Evolutionary conservation across 495 filamentous ascomycete genomes (phyloP).

Genomic region (Hyaloscypha bicolor): DNA sequence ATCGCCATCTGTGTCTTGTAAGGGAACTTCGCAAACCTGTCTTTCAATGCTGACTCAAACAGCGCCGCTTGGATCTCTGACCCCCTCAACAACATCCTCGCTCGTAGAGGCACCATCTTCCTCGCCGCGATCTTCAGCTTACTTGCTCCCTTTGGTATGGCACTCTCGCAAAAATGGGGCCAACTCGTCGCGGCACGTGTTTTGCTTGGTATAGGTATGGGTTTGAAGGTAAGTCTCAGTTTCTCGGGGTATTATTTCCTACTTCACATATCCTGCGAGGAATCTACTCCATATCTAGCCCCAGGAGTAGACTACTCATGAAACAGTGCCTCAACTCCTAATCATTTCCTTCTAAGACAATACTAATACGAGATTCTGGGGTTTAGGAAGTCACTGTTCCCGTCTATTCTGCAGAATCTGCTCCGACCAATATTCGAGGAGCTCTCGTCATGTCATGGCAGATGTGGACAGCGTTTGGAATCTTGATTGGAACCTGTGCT

Average conservation of each 20-base stretch:
- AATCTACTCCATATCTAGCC: too few relatives aligned
- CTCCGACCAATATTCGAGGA: slow-evolving; percentile 62
- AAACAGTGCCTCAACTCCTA: too few relatives aligned
- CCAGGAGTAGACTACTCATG: too few relatives aligned
- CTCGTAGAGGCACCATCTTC: slow-evolving; percentile 71
- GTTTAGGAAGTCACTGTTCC: slow-evolving; percentile 55
- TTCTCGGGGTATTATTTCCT: too few relatives aligned
- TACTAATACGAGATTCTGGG: too few relatives aligned
- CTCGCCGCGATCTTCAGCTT: slow-evolving; percentile 45
- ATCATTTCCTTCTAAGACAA: too few relatives aligned
- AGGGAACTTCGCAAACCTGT: slow-evolving; percentile 35
- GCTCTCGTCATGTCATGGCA: slow-evolving; percentile 69
- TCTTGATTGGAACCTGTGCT: slow-evolving; percentile 59
- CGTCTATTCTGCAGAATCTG: slow-evolving; percentile 64
- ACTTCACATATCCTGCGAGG: slow-evolving; percentile 33
- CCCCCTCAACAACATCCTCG: slow-evolving; percentile 66
- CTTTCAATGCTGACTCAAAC: slow-evolving; percentile 1
- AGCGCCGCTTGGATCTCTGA: slow-evolving; percentile 62
- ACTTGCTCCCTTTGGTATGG: slow-evolving; percentile 59
- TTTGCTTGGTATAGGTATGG: slow-evolving; percentile 69
- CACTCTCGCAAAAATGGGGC: slow-evolving; percentile 57
- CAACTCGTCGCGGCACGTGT: slow-evolving; percentile 61
- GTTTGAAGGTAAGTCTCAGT: slow-evolving; percentile 31
- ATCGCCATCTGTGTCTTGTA: slow-evolving; percentile 43
- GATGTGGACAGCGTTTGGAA: slow-evolving; percentile 61